A percentile compares a stretch with the other conserved stretches of the same genome.
Evolutionary conservation across 2,329 filamentous ascomycete species (phyloP).

Genomic region (Fusarium robinianum): DNA sequence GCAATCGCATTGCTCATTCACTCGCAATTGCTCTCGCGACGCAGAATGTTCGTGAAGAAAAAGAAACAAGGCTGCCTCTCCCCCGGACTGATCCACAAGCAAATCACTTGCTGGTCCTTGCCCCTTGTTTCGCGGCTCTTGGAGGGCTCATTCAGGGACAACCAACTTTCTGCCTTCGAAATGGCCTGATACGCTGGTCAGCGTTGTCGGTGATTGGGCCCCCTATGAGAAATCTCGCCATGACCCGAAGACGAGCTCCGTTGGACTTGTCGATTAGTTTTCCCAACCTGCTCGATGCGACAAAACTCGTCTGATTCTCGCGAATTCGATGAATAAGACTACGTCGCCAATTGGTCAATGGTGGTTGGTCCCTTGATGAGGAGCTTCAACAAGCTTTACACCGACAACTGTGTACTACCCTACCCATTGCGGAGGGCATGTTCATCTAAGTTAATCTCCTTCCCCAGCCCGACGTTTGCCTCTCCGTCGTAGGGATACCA

Average conservation of each 20-base stretch:
- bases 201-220: conserved; percentile 21
- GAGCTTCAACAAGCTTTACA: too few relatives aligned
- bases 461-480: too few relatives aligned
- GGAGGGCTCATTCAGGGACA: conserved; percentile 1
- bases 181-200: conserved; percentile 33
- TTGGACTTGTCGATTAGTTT: conserved; percentile 15
- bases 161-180: background rate
- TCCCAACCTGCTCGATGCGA: conserved; percentile 21
- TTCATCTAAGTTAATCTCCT: too few relatives aligned
- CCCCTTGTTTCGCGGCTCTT: conserved; percentile 8
- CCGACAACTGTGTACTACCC: too few relatives aligned
- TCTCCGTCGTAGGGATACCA: too few relatives aligned
- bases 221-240: background rate
- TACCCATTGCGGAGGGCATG: too few relatives aligned
- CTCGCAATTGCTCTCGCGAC: background rate
- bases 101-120: conserved; percentile 2
- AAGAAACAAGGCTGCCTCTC: background rate
- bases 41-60: background rate
- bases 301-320: conserved; percentile 32
- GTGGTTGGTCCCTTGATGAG: conserved; percentile 1
- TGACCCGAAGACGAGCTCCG: conserved; percentile 37
- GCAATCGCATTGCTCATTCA: conserved; percentile 11
- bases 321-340: conserved; percentile 37
- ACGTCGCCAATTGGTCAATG: conserved; percentile 33
- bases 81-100: conserved; percentile 2